Base-by-base conservation (phyloP, 805 yeast genomes). In the Kregervanrija pseudodelftensis region DNA sequence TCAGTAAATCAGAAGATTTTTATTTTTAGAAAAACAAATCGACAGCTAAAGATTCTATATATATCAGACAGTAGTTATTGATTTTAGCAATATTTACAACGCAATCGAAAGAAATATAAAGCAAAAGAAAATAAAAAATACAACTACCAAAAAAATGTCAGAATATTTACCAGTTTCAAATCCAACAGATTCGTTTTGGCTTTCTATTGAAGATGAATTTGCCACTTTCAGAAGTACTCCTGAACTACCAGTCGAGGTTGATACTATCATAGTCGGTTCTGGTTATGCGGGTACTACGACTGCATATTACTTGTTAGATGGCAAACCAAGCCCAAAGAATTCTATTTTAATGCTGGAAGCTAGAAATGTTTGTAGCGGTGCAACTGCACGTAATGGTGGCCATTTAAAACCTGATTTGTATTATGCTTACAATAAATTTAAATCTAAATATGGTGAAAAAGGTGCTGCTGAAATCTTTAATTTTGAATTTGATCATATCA, bases 331-430 rank as follows among this genome's bases (percentile, higher is more conserved):
- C 54, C 12, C 33, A 37, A 3, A 50, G 47, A 1, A 30, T 22
- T 17, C 22, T 5, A 37, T 49, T 11, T 47, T 56, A 28, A 51
- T 73, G 51, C 57, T 67, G 3, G 78, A 73, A 49, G 76, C 76
- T 2, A 58, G 68, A 43, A 66, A 69, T 43, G 61, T 64, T 8
- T 65, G 67, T 41, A 59, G 65, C 9, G 64, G 61, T 15, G 77
- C 77, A 7, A 69, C 75, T 1, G 77, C 73, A 8, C 57, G 77
- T 45, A 73, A 73, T 46, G 77, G 77, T 16, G 77, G 77, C 2
- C 77, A 73, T 49, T 50, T 73, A 44, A 69, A 70, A 39, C 75
- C 76, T 9, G 56, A 53, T 37, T 39, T 46, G 12, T 56, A 59
- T 45, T 38, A 42, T 39, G 44, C 46, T 1, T 54, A 59, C 37